Evolutionary conservation across 345 rosid species (phyloP).

Genomic region (Eucalyptus erythrocorys): DNA sequence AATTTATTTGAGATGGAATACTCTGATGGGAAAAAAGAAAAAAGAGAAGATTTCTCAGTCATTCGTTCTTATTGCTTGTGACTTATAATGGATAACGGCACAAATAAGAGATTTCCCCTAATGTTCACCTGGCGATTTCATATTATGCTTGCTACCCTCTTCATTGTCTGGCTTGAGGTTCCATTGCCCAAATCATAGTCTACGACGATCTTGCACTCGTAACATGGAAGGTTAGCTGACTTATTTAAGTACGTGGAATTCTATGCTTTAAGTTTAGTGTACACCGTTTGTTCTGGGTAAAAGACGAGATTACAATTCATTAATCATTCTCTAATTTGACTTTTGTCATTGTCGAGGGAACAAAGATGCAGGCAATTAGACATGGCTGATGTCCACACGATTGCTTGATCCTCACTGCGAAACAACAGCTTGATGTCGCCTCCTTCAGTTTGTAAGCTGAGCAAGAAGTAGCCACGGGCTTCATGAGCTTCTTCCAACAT

Average conservation of each 20-base stretch:
- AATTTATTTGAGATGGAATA: background rate
- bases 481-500: background rate
- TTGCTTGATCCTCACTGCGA: background rate
- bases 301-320: background rate
- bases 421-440: slow-evolving; percentile 1
- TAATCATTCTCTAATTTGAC: background rate
- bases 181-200: background rate
- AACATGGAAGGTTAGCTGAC: background rate
- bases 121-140: background rate
- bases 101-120: background rate
- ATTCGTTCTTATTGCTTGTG: background rate
- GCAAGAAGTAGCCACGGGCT: background rate
- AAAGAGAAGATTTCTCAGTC: background rate
- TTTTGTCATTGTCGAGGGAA: background rate
- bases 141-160: background rate
- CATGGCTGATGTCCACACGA: background rate
- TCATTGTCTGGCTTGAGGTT: background rate
- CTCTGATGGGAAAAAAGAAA: background rate
- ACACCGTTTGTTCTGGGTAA: background rate
- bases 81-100: background rate
- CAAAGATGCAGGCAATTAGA: background rate
- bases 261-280: background rate
- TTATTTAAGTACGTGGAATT: background rate
- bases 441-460: background rate
- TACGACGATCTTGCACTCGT: background rate